Base-by-base conservation (phyloP, 2,329 filamentous ascomycete species). In the Lachnellula hyalina region DNA sequence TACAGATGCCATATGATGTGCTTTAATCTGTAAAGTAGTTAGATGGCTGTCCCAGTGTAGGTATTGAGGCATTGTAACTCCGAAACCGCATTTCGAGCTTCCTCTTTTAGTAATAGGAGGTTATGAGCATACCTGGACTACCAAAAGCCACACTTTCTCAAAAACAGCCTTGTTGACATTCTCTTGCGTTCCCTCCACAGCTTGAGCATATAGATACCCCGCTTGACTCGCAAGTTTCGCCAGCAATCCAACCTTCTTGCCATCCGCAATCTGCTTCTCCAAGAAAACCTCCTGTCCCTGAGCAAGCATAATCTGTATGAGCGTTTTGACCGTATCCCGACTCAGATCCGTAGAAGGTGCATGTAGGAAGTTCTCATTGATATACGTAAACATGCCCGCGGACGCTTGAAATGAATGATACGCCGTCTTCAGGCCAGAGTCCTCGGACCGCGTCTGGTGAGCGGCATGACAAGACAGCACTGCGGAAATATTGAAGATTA, bases 321-420 rank as follows among this genome's bases (percentile, higher is more conserved):
- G 74, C 0, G 90, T 91, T 75, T 96, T 96, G 67, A 99, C 90
- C 0, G 94, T 99, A 49, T 99, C 93, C 57, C 94, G 79, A 70
- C 92, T 97, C 47, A 99, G 75, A 68, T 99, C 94, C n/a, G 90
- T 92, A 8, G 92, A 96, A 0, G 95, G 94, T 1, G 94, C 94
- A 67, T 99, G 94, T 36, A 99, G 77, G 70, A 99, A 99, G 75
- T 99, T 99, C 74, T 99, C 94, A 73, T 99, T 99, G 76, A 99
- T 99, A 68, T 99, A 99, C 51, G 93, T 97, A 72, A 97, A 99
- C 94, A 99, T 99, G 75, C 94, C 94, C 9, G 94, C 94, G 7
- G 93, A 92, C 41, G 94, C 94, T 72, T 99, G 94, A 75, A 97
- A 97, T 19, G 92, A 96, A 72, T 99, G 93, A 70, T 97, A 99